Percentiles rank a stretch among this genome's conserved stretches.
Evolutionary conservation across 805 yeast species (phyloP).

Genomic region (Jamesozyma spencerorum): DNA sequence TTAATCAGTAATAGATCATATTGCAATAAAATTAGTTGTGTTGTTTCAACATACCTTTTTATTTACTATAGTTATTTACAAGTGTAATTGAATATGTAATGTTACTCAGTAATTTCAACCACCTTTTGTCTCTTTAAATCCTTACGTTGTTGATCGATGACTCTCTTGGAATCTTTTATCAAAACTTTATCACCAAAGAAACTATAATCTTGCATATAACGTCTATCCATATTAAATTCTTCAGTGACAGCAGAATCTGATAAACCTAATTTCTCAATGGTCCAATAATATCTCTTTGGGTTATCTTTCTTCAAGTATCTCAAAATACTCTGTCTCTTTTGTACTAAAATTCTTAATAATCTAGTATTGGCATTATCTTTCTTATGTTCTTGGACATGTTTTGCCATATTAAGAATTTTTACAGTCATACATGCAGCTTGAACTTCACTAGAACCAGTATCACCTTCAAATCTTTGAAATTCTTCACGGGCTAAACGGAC

Average conservation of each 20-base stretch:
- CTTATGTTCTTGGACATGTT: constrained; percentile 58
- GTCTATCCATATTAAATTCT: constrained; percentile 75
- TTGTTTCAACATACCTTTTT: not conserved
- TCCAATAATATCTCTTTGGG: constrained; percentile 76
- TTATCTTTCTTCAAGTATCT: constrained; percentile 73
- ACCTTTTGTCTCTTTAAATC: constrained; percentile 39
- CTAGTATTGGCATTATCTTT: constrained; percentile 69
- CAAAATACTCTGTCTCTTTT: constrained; percentile 75
- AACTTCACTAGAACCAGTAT: constrained; percentile 91
- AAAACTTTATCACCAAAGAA: constrained; percentile 63
- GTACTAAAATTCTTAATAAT: constrained; percentile 71
- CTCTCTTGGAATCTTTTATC: constrained; percentile 47
- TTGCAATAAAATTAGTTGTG: too few species aligned
- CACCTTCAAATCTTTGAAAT: constrained; percentile 77
- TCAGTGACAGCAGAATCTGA: constrained; percentile 66
- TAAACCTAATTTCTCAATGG: constrained; percentile 80
- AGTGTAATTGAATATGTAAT: not conserved
- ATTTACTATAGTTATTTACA: constrained; percentile 1
- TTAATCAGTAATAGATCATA: too few species aligned
- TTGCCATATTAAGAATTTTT: constrained; percentile 65
- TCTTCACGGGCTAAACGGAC: constrained; percentile 62
- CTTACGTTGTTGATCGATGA: constrained; percentile 38
- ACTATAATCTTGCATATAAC: constrained; percentile 68
- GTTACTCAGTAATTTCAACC: constrained; percentile 9
- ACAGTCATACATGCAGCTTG: constrained; percentile 89